Evolutionary conservation across 768 basidiomycete genomes (phyloP).

Genomic region (Calocybe cyanea): DNA sequence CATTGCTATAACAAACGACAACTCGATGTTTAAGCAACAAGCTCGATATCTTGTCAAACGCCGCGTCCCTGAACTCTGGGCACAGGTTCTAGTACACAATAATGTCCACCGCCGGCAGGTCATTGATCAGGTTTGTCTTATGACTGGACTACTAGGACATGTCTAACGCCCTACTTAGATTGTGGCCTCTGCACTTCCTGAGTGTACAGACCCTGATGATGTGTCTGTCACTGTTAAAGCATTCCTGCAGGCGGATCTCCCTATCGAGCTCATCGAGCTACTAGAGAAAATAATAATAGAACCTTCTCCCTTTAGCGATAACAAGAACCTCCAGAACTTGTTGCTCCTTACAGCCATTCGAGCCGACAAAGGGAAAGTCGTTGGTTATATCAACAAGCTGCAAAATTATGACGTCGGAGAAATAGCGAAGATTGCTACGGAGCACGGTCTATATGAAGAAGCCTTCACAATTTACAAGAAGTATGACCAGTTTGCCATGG

Average conservation of each 20-base stretch:
- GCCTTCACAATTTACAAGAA: constrained; percentile 98
- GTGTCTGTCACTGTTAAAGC: constrained; percentile 98
- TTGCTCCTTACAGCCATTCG: constrained; percentile 93
- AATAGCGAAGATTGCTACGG: constrained; percentile 95
- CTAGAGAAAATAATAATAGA: constrained; percentile 99
- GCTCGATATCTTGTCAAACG: constrained; percentile 97
- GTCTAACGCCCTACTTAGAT: constrained; percentile 44
- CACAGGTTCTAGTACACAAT: constrained; percentile 84
- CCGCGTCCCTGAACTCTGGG: constrained; percentile 93
- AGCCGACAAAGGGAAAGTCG: constrained; percentile 97
- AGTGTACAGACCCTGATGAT: constrained; percentile 97
- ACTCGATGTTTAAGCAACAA: constrained; percentile 99
- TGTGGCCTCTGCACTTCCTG: constrained; percentile 91
- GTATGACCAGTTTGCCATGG: constrained; percentile 90
- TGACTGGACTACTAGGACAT: background rate
- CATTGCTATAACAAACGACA: constrained; percentile 95
- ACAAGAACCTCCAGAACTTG: constrained; percentile 93
- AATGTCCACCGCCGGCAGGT: constrained; percentile 91
- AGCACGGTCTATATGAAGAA: constrained; percentile 94
- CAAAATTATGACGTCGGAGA: constrained; percentile 93
- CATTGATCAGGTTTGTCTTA: constrained; percentile 73
- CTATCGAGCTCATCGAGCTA: constrained; percentile 94
- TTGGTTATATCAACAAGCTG: constrained; percentile 96
- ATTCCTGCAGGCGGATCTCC: constrained; percentile 95
- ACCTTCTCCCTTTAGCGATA: constrained; percentile 96